Base-by-base conservation (phyloP, 345 rosid species). In the Pugionium dolabratum region DNA sequence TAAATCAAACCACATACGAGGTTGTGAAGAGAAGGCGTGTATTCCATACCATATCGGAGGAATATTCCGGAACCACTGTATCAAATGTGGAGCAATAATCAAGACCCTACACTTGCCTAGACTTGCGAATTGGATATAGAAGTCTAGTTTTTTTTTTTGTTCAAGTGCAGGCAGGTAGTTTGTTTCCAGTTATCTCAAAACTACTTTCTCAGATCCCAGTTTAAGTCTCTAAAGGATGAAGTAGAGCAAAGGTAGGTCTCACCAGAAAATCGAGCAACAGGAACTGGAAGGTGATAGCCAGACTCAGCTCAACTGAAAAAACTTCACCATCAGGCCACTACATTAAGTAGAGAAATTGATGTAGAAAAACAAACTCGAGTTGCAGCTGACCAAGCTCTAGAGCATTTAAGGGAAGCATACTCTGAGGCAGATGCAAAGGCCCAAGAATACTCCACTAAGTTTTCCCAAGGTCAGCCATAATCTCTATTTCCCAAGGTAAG, bases 361-460 rank as follows among this genome's bases (percentile, higher is more conserved):
- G 91, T 75, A 51, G 97, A 93, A 58, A 90, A 76, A 71, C 84
- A 78, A 79, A 90, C 90, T n/a, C 76, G 94, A 44, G 74, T 66
- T 73, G 96, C 97, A 33, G 92, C 97, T 49, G 97, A 93, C 78
- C 76, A 75, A 73, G 98, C 96, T 65, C 70, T 93, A 59, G 82
- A 79, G 75, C 98, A 90, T 82, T 86, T 93, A 18, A 83, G 85
- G 57, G 85, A 79, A 68, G 80, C 70, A 25, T 62, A 82, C 70
- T 76, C 87, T n/a, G 98, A 88, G 79, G 96, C 96, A 40, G 98
- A 88, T 80, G 83, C 90, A 10, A 84, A 77, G 63, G 79, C 90
- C 48, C 86, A 81, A 44, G 83, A 81, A 56, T 85, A 83, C 57
- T 79, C 86, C 56, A 45, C 74, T 65, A 89, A 86, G 74, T 85